Percentiles rank a stretch among this genome's conserved stretches.
These are phyloP conservation scores for Acer negundo DNA, from an alignment of 345 rosid genomes.

Conservation along the genomic window DNA sequence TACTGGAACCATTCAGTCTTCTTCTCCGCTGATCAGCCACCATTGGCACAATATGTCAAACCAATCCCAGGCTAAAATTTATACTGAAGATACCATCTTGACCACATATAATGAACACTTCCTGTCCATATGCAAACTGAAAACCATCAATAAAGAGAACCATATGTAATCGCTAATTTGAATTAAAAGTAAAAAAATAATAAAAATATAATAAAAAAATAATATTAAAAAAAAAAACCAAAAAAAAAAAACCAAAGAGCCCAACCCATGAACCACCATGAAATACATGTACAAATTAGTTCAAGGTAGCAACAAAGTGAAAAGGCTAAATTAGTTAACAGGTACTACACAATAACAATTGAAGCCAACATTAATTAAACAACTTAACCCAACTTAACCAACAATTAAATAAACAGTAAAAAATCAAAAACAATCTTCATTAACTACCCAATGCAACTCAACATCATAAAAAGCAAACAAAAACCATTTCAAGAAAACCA, in stretches of 20 bases:
- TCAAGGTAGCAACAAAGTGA: neutral
- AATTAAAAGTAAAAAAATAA: neutral
- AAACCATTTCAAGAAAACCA: neutral
- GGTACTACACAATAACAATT: neutral
- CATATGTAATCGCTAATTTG: neutral
- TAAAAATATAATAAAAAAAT: no score
- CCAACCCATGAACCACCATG: conserved; percentile 1
- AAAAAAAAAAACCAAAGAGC: neutral
- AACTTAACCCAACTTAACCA: neutral
- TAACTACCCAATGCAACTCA: neutral
- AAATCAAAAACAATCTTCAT: neutral
- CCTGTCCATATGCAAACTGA: neutral
- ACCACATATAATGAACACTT: neutral
- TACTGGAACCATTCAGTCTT: conserved; percentile 61
- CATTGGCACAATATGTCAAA: conserved; percentile 47
- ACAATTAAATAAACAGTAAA: neutral
- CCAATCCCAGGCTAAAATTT: conserved; percentile 25
- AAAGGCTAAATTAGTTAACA: neutral
- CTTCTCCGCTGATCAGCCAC: conserved; percentile 88
- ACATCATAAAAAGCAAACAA: neutral
- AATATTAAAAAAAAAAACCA: neutral
- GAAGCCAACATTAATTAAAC: neutral
- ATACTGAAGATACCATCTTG: conserved; percentile 16
- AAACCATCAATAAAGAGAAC: neutral
- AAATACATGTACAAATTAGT: no score